Evolutionary conservation across 805 yeast genomes (phyloP), one percentile per base, ranked within the genome.

Genomic region (Monosporozyma yasuniensis): DNA sequence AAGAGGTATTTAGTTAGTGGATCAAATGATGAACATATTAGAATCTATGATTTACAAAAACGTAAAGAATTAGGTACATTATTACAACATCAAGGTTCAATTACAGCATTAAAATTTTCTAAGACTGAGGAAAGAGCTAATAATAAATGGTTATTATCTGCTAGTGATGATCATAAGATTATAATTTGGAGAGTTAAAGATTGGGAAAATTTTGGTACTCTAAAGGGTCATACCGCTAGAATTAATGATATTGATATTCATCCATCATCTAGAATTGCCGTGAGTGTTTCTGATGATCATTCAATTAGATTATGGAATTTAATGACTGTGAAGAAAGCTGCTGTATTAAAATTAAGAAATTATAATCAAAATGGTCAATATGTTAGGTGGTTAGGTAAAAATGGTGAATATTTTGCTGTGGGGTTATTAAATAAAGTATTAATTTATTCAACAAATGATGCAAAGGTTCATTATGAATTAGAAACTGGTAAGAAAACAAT

Each of bases 321-420:
- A 56, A 91, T 93, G 98, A 91, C 97, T 1, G 93, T 88, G 12
- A 86, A 87, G 64, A 90, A 89, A 67, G 98, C 98, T 18, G 90
- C 96, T 1, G 74, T 78, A 10, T 71, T 90, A 67, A 89, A 85
- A 61, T 69, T 86, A 52, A 83, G 77, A 62, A 79, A 74, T 52
- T 86, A 83, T 61, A 81, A 83, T 55, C 86, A 84, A 66, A 69
- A 73, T 50, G 84, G 83, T 43, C 82, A 80, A 53, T 72, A 71
- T 60, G 85, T 83, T 9, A 73, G 78, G 58, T 88, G 95, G 93
- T 68, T 81, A 11, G 67, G 67, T 9, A 57, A 70, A 1, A 70
- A 69, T 41, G 96, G 96, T n/a, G 77, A 77, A 42, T 73, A 75
- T 56, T 90, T 88, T 60, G 74, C 82, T 25, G 88, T 93, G 50